Evolutionary conservation across 441 rosid species (phyloP).

Genomic region (Adansonia madagascariensis): DNA sequence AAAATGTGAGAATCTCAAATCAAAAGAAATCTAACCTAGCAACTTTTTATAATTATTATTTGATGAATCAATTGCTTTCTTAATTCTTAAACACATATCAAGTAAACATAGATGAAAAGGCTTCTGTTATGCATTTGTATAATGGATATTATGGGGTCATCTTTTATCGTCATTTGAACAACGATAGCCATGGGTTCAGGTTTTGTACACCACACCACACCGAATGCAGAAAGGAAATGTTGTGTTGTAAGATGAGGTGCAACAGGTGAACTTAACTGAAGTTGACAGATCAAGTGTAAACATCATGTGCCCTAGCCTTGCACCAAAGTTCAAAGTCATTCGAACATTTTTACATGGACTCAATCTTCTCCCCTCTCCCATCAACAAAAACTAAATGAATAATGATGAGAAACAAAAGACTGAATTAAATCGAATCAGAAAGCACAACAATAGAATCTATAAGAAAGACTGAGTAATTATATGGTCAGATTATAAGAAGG

Average conservation of each 20-base stretch:
- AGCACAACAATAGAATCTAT: too few relatives aligned
- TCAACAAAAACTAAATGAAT: neutral
- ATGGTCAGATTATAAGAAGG: neutral
- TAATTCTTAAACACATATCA: neutral
- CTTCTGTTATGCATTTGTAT: neutral
- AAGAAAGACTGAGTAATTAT: neutral
- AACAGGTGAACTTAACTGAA: slow-evolving; percentile 81
- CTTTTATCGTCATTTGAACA: neutral
- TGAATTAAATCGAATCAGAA: neutral
- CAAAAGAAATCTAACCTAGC: neutral
- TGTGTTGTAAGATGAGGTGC: slow-evolving; percentile 29
- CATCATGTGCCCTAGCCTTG: slow-evolving; percentile 59
- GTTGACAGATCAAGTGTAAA: slow-evolving; percentile 93
- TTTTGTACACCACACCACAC: neutral
- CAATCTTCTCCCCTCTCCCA: neutral
- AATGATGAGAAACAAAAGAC: neutral
- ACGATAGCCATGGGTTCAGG: too few relatives aligned
- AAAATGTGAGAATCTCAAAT: neutral
- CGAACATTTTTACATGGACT: neutral
- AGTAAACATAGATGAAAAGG: neutral
- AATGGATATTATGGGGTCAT: neutral
- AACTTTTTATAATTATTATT: neutral
- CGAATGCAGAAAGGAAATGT: neutral
- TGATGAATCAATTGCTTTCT: neutral
- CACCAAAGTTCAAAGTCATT: neutral